phyloP scores from a whole-genome alignment of 2,329 filamentous ascomycete species.

The Fusarium sambucinum region DNA sequence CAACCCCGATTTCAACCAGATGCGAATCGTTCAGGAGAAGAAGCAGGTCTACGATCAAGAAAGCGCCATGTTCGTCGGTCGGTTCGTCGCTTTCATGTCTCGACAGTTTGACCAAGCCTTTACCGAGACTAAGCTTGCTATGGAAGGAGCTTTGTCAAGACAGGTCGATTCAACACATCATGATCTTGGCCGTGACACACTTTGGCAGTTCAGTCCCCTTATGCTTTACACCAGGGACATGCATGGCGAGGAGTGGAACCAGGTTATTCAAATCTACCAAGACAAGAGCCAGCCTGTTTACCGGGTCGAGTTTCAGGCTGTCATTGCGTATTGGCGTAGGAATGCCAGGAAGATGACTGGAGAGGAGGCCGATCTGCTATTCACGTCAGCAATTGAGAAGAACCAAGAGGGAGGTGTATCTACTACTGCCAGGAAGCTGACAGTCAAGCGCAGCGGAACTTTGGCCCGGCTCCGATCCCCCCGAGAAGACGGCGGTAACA shows the following conservation, averaged over 20 bases:
- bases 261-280: conserved; percentile 83
- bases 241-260: conserved; percentile 84
- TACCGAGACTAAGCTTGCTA: conserved; percentile 73
- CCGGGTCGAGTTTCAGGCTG: conserved; percentile 82
- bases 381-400: conserved; percentile 85
- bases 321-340: conserved; percentile 82
- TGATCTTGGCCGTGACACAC: conserved; percentile 74
- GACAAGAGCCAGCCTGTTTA: conserved; percentile 81
- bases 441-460: conserved; percentile 93
- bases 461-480: conserved; percentile 80
- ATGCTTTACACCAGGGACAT: conserved; percentile 91
- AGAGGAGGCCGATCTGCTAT: conserved; percentile 87
- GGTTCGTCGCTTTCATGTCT: conserved; percentile 85
- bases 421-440: conserved; percentile 86
- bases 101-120: conserved; percentile 82
- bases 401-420: conserved; percentile 81
- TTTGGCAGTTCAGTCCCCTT: conserved; percentile 91
- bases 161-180: conserved; percentile 80
- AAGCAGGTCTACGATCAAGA: conserved; percentile 88
- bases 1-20: conserved; percentile 83
- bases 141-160: conserved; percentile 70
- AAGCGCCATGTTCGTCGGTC: conserved; percentile 79
- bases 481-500: conserved; percentile 69
- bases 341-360: conserved; percentile 79
- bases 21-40: conserved; percentile 95